Evolutionary conservation across 345 rosid species (phyloP).

Genomic region (Brassica carinata): DNA sequence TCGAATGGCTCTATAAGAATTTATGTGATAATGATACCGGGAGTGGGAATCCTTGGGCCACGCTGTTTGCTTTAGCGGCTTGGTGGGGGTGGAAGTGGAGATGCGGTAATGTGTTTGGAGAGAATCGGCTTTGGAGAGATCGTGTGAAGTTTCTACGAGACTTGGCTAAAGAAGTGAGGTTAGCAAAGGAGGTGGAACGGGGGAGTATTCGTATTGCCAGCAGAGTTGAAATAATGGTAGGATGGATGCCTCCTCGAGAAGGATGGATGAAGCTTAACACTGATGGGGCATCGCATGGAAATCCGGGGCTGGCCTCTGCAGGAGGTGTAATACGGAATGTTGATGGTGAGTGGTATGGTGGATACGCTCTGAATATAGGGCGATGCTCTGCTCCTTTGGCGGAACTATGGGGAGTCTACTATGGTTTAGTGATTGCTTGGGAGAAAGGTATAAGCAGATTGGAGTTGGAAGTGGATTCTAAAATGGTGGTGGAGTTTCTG

Average conservation of each 20-base stretch:
- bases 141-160: neutral
- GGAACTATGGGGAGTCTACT: neutral
- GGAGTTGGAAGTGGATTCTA: neutral
- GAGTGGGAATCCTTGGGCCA: neutral
- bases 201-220: too few relatives aligned
- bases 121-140: neutral
- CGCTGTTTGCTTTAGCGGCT: neutral
- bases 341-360: neutral
- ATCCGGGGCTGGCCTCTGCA: neutral
- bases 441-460: neutral
- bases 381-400: neutral
- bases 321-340: neutral
- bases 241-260: neutral
- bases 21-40: neutral
- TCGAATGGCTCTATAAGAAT: neutral
- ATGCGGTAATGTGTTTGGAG: neutral
- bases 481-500: neutral
- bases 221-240: neutral
- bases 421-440: neutral
- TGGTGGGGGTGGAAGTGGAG: neutral
- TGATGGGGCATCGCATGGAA: neutral
- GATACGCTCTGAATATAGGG: neutral
- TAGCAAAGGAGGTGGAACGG: neutral
- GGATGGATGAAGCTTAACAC: neutral
- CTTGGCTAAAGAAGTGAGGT: neutral